phyloP scores from a whole-genome alignment of 1,284 basidiomycete genomes.

The Ceratobasidium sp. region DNA sequence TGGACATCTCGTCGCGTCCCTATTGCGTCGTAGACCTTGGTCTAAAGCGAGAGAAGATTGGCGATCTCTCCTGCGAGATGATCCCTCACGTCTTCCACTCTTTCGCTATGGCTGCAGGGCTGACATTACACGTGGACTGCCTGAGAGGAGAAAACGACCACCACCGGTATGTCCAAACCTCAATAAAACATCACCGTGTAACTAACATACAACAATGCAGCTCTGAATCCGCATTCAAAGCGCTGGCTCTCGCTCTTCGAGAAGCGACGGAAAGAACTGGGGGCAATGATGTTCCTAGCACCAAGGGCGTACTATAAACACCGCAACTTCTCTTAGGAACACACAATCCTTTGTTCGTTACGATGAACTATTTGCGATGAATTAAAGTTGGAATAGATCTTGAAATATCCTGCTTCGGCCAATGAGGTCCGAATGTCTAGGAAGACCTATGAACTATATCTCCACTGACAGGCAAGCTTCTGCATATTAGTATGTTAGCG shows the following conservation, averaged over 20 bases:
- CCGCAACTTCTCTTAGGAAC: no score
- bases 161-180: slow-evolving; percentile 90
- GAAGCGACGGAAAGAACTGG: slow-evolving; percentile 93
- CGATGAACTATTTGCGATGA: no score
- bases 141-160: slow-evolving; percentile 97
- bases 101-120: slow-evolving; percentile 91
- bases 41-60: slow-evolving; percentile 94
- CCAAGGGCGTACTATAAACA: slow-evolving; percentile 89
- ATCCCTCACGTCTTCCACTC: slow-evolving; percentile 95
- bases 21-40: slow-evolving; percentile 94
- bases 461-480: no score
- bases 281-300: slow-evolving; percentile 92
- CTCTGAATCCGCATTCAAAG: slow-evolving; percentile 98
- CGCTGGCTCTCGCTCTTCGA: slow-evolving; percentile 92
- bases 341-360: no score
- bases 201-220: no score
- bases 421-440: no score
- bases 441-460: no score
- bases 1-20: slow-evolving; percentile 97
- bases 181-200: slow-evolving; percentile 28
- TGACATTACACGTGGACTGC: slow-evolving; percentile 92
- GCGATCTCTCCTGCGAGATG: slow-evolving; percentile 97
- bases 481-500: no score
- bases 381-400: no score
- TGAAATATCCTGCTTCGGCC: no score